Evolutionary conservation across 1,284 basidiomycete species (phyloP).

Genomic region (Malassezia obtusa): DNA sequence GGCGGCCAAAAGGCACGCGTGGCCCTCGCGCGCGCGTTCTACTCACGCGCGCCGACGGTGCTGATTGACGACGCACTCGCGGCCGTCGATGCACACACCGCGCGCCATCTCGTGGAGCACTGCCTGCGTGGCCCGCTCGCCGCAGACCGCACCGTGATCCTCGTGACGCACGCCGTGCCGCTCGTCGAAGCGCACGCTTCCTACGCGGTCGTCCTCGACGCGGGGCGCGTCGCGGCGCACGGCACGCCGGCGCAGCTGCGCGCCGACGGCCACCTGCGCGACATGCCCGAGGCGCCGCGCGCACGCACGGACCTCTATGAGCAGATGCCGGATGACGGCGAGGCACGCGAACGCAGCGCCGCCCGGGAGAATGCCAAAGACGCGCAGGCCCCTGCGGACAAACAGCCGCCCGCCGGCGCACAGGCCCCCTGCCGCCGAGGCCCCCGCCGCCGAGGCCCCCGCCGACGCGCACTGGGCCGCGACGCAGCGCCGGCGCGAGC

Average conservation of each 20-base stretch:
- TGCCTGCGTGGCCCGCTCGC: conserved; percentile 60
- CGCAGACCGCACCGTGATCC: conserved; percentile 61
- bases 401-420: not conserved
- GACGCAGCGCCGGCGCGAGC: conserved; percentile 28
- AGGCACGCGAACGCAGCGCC: not conserved
- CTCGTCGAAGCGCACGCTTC: conserved; percentile 61
- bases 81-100: conserved; percentile 27
- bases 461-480: conserved; percentile 2
- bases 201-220: conserved; percentile 64
- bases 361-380: no score
- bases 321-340: no score
- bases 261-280: not conserved
- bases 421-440: no score
- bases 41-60: conserved; percentile 14
- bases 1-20: conserved; percentile 29
- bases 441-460: no score
- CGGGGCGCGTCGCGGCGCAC: conserved; percentile 62
- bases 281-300: not conserved
- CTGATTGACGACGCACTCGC: conserved; percentile 25
- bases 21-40: conserved; percentile 25
- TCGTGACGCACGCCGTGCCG: conserved; percentile 78
- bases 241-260: conserved; percentile 56
- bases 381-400: not conserved
- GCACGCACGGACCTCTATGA: not conserved
- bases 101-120: conserved; percentile 62